Conservation (phyloP, 257 asterid species). For the Eucommia ulmoides region DNA sequence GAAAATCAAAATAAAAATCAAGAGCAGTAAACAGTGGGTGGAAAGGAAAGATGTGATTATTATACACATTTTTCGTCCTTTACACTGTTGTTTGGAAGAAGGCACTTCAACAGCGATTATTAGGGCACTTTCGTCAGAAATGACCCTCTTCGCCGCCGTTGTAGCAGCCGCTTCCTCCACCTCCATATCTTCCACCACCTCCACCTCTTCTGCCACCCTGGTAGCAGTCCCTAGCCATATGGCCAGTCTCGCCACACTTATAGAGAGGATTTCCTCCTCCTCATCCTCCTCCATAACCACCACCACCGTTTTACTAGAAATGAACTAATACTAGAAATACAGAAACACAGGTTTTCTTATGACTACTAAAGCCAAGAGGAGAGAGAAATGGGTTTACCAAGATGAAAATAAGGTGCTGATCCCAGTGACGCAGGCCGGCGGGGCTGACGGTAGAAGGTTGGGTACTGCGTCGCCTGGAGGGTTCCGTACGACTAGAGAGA, state of each 20-base stretch:
- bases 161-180: slow-evolving; percentile 4
- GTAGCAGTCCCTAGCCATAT: slow-evolving; percentile 20
- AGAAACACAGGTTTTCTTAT: too few relatives aligned
- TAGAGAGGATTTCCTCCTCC: slow-evolving; percentile 18
- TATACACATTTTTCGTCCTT: background rate
- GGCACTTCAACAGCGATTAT: slow-evolving; percentile 19
- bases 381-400: too few relatives aligned
- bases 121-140: slow-evolving; percentile 6
- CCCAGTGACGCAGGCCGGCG: too few relatives aligned
- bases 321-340: too few relatives aligned
- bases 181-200: slow-evolving; percentile 7
- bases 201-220: slow-evolving; percentile 24
- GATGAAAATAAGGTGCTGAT: too few relatives aligned
- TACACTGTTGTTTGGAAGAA: background rate
- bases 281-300: slow-evolving; percentile 9
- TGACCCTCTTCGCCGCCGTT: slow-evolving; percentile 4
- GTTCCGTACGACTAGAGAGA: too few relatives aligned
- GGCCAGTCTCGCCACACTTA: slow-evolving; percentile 25
- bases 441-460: too few relatives aligned
- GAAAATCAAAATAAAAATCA: background rate
- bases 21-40: background rate
- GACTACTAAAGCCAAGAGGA: too few relatives aligned
- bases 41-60: background rate
- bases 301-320: too few relatives aligned
- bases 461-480: too few relatives aligned